Base-by-base conservation (phyloP, 805 yeast genomes). In the Suhomyces faveliae region DNA sequence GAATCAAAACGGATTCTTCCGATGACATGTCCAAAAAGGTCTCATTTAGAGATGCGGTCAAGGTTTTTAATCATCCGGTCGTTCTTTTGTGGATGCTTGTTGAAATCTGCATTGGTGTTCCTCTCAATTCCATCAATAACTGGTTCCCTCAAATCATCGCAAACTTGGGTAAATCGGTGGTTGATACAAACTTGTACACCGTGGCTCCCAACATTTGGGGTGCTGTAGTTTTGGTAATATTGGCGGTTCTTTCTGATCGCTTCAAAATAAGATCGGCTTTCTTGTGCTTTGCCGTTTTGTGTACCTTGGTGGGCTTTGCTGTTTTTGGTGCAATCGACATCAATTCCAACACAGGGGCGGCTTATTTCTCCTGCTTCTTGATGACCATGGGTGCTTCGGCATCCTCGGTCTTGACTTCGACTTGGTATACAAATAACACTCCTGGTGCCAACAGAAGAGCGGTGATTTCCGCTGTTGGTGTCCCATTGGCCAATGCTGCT, bases 161-260 rank as follows among this genome's bases (percentile, higher is more conserved):
- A 22, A 60, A 61, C 11, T 57, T 71, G 37, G 76, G 75, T 13
- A 68, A 69, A 43, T 70, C 74, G 2, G 62, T 72, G 1, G 74
- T 71, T 13, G 63, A 65, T 57, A 71, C 76, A 12, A 70, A 71
- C 51, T 59, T 71, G 41, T 68, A 61, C 54, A 67, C 80, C 11
- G 78, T 77, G 39, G 80, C 80, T 15, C 80, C 81, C 20, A 76
- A 74, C 53, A 58, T 71, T 20, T 70, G 72, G 66, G 80, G 80
- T 30, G 80, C 81, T 2, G 58, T 73, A 15, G 63, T 72, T 4
- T 61, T 76, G 37, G 50, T 77, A 8, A 50, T 67, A 5, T 56
- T 74, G 17, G 69, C 73, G 7, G 71, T 73, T 46, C 47, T 59
- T 29, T 77, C 81, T 5, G 81, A 77, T 57, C 64, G 57, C 43